Base-by-base conservation (phyloP, 148 eudicot species). In the Nepenthes gracilis region DNA sequence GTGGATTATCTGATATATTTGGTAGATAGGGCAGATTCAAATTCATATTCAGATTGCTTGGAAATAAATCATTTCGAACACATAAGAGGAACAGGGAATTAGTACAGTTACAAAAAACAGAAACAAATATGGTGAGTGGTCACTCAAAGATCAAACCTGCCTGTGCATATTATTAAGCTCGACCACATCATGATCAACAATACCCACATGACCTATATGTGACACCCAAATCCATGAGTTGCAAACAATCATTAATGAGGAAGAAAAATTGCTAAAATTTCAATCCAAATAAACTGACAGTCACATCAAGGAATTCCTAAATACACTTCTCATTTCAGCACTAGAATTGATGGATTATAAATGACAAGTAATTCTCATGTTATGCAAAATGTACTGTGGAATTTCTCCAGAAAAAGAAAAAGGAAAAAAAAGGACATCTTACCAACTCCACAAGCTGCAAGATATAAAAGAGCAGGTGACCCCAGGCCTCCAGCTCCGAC, bases 401-500 rank as follows among this genome's bases (percentile, higher is more conserved):
- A 33, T 55, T 36, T 35, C 36, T 55, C 36, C 8, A 32, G 6
- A 55, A 33, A 23, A 23, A 23, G 23, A 23, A 23, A 23, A 23
- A 23, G 0, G 23, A 23, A 23, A 23, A 23, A 32, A 14, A 33
- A 55, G 8, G 58, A 2, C 36, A 9, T 8, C 78, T 71, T 74
- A 93, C 99, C 97, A 33, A 86, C 81, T 48, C 99, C 99, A 78
- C 95, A 89, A 12, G 99, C 96, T 34, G 99, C 95, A 64, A 93
- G 89, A 66, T 93, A 93, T 52, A 93, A 72, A 43, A 93, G 82
- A 73, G 97, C 96, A 62, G 99, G 99, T 33, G 99, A 81, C 5
- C 99, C 99, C 68, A 93, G 74, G 2, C 99, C 99, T 69, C 99
- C 99, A 61, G 99, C 99, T 65, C 99, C 99, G 59, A 93, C 87